A percentile compares a stretch with the other conserved stretches of the same genome.
phyloP scores from a whole-genome alignment of 2,329 filamentous ascomycete genomes.

The Stachybotrys echinatus region DNA sequence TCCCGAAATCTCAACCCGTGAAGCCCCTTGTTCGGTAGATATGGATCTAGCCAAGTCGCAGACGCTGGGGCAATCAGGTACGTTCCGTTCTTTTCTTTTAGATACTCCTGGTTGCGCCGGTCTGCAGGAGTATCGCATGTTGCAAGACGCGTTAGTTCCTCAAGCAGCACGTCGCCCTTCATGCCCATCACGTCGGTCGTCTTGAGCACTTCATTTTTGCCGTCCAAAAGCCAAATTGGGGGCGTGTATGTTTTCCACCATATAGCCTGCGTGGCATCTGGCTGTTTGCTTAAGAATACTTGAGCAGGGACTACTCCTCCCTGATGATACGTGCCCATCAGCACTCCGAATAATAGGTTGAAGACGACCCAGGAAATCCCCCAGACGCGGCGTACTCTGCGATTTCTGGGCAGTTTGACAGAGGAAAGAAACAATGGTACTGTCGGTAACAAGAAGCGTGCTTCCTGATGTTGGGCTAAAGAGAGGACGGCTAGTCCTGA shows the following conservation, averaged over 20 bases:
- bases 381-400: constrained; percentile 48
- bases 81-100: constrained; percentile 57
- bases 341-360: constrained; percentile 59
- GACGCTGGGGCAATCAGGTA: constrained; percentile 71
- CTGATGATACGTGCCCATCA: constrained; percentile 82
- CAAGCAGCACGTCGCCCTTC: constrained; percentile 53
- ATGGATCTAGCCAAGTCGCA: constrained; percentile 63
- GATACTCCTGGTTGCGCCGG: constrained; percentile 48
- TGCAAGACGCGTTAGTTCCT: constrained; percentile 51
- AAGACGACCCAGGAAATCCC: constrained; percentile 61
- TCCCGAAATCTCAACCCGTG: constrained; percentile 60
- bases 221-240: constrained; percentile 73
- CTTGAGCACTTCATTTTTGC: constrained; percentile 65
- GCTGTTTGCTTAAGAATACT: constrained; percentile 65
- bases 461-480: constrained; percentile 73
- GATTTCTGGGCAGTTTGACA: constrained; percentile 57
- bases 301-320: constrained; percentile 73
- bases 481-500: constrained; percentile 68
- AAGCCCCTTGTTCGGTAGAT: constrained; percentile 52
- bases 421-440: constrained; percentile 74
- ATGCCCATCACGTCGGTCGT: constrained; percentile 73
- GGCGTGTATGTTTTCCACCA: constrained; percentile 89
- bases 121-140: constrained; percentile 58
- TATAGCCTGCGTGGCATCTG: constrained; percentile 62
- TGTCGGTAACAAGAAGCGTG: constrained; percentile 70